Evolutionary conservation across 2,329 filamentous ascomycete species (phyloP).

Genomic region (Sarocladium strictum): DNA sequence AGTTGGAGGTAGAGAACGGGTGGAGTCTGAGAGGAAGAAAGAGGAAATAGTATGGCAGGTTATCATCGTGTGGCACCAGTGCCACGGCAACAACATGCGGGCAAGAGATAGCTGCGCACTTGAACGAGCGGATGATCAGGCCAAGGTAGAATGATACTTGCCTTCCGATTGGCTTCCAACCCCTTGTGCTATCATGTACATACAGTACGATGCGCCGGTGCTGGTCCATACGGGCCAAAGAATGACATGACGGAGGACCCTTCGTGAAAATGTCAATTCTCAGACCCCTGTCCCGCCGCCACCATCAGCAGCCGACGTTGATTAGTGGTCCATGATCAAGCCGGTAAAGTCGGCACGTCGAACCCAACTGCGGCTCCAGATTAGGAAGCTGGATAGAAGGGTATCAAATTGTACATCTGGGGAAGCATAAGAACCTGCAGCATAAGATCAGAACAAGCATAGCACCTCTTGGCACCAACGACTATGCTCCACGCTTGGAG

Average conservation of each 20-base stretch:
- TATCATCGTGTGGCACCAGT: neutral
- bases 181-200: neutral
- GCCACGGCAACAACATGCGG: neutral
- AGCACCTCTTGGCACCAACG: too few species aligned
- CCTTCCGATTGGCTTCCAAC: neutral
- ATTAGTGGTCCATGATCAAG: conserved; percentile 10
- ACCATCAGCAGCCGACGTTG: neutral
- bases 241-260: neutral
- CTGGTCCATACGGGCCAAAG: neutral
- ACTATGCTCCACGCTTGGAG: too few species aligned
- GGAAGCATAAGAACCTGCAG: neutral
- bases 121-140: neutral
- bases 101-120: neutral
- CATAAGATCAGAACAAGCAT: too few species aligned
- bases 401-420: neutral
- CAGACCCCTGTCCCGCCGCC: neutral
- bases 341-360: neutral
- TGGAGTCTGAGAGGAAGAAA: too few species aligned
- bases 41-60: neutral
- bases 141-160: neutral
- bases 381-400: neutral
- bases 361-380: neutral
- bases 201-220: neutral
- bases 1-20: too few species aligned
- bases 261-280: neutral